phyloP scores from a whole-genome alignment of 1,284 basidiomycete genomes.

The Ceratobasidium sp. region DNA sequence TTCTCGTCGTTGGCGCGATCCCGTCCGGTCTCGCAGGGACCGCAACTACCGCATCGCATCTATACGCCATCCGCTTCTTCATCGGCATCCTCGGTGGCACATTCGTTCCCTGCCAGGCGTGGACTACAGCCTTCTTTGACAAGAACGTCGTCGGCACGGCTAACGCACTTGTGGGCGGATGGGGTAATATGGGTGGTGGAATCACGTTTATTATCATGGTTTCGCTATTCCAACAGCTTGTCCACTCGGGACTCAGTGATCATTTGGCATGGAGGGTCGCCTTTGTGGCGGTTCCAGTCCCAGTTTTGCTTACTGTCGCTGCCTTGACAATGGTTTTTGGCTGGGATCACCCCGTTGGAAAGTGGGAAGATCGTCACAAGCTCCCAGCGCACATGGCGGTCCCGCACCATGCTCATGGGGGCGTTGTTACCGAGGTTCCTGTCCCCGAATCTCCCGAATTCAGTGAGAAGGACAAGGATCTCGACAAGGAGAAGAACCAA shows the following conservation, averaged over 20 bases:
- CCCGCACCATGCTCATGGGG: constrained; percentile 42
- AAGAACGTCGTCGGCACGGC: constrained; percentile 63
- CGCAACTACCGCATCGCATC: constrained; percentile 53
- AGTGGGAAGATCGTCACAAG: constrained; percentile 62
- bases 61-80: constrained; percentile 62
- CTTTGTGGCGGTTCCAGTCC: constrained; percentile 66
- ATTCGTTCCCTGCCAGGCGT: constrained; percentile 64
- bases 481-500: constrained; percentile 42
- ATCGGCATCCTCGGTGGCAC: constrained; percentile 64
- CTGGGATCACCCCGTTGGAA: constrained; percentile 66
- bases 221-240: constrained; percentile 58
- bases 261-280: constrained; percentile 64
- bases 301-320: constrained; percentile 59
- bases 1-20: constrained; percentile 66
- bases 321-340: constrained; percentile 58
- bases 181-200: constrained; percentile 61
- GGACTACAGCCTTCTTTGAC: constrained; percentile 68
- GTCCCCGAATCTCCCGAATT: constrained; percentile 8
- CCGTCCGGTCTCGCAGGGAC: constrained; percentile 69
- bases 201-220: constrained; percentile 68
- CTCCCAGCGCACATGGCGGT: constrained; percentile 51
- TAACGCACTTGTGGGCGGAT: constrained; percentile 61
- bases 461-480: constrained; percentile 46
- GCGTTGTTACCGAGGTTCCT: constrained; percentile 34
- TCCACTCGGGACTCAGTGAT: constrained; percentile 52